Evolutionary conservation across 176 grass and related monocot species (phyloP).

Genomic region (Microstegium vimineum): DNA sequence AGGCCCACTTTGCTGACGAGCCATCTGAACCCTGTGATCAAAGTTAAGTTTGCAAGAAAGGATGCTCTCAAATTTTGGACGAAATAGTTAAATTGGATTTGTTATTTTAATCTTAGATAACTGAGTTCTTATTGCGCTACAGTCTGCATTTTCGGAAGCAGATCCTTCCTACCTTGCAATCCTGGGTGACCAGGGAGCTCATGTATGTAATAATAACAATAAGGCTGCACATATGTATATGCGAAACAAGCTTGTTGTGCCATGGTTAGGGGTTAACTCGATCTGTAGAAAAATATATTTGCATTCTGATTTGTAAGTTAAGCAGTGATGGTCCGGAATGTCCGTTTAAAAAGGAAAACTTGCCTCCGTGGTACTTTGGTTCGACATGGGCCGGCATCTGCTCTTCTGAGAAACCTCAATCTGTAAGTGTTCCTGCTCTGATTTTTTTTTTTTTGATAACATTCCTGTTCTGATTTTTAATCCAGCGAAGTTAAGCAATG

Average conservation of each 20-base stretch:
- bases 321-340: too few species aligned
- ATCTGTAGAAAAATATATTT: neutral
- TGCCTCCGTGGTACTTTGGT: too few species aligned
- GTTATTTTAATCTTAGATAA: neutral
- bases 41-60: neutral
- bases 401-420: too few species aligned
- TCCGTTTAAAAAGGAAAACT: too few species aligned
- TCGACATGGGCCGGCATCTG: too few species aligned
- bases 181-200: neutral
- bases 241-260: neutral
- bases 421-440: too few species aligned
- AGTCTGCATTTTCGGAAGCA: neutral
- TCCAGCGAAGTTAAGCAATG: too few species aligned
- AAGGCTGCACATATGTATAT: neutral
- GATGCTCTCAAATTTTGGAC: neutral
- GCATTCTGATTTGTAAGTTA: too few species aligned
- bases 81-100: neutral
- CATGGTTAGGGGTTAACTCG: too few species aligned
- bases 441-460: too few species aligned
- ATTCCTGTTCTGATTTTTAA: too few species aligned
- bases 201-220: neutral
- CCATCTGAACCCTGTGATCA: neutral
- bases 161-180: neutral
- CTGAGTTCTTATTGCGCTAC: neutral
- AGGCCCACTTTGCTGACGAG: neutral